Evolutionary conservation across 2,329 filamentous ascomycete genomes (phyloP).

Genomic region (Geosmithia putterillii): DNA sequence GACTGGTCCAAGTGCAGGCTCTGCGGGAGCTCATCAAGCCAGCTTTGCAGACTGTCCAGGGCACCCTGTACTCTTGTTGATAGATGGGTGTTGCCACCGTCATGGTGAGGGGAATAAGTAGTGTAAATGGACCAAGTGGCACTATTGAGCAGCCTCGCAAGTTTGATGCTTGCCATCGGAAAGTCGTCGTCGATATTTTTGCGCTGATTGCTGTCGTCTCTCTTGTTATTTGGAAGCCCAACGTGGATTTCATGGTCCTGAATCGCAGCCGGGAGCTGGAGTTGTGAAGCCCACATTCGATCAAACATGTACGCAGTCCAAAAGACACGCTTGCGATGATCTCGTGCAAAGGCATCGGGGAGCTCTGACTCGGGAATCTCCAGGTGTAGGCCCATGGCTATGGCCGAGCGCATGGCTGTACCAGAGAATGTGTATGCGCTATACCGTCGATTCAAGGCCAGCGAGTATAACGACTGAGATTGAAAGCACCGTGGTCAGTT

Average conservation of each 20-base stretch:
- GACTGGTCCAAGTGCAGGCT: conserved; percentile 15
- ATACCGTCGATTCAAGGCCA: conserved; percentile 29
- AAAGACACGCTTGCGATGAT: conserved; percentile 27
- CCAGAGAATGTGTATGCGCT: conserved; percentile 29
- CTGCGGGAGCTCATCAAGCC: conserved; percentile 16
- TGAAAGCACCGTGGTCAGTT: neutral
- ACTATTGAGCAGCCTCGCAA: conserved; percentile 18
- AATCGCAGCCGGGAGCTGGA: conserved; percentile 34
- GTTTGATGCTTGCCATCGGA: conserved; percentile 19
- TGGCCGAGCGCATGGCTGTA: conserved; percentile 26
- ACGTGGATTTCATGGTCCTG: conserved; percentile 34
- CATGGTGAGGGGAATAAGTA: conserved; percentile 10
- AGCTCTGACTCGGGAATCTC: conserved; percentile 20
- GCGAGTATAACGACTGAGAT: conserved; percentile 25
- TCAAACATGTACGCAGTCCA: conserved; percentile 31
- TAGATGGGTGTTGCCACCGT: conserved; percentile 9
- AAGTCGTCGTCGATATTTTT: conserved; percentile 20
- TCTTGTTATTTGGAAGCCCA: conserved; percentile 23
- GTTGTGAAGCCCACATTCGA: conserved; percentile 33
- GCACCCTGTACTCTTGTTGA: conserved; percentile 19
- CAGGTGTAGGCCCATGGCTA: conserved; percentile 13
- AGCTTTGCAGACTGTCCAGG: conserved; percentile 14
- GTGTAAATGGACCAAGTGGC: conserved; percentile 19
- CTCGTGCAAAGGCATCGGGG: conserved; percentile 19
- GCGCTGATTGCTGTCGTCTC: conserved; percentile 11